Evolutionary conservation across 1,139 yeast genomes (phyloP), one percentile per base, ranked within the genome.

Genomic region (Saccharomyces uvarum): DNA sequence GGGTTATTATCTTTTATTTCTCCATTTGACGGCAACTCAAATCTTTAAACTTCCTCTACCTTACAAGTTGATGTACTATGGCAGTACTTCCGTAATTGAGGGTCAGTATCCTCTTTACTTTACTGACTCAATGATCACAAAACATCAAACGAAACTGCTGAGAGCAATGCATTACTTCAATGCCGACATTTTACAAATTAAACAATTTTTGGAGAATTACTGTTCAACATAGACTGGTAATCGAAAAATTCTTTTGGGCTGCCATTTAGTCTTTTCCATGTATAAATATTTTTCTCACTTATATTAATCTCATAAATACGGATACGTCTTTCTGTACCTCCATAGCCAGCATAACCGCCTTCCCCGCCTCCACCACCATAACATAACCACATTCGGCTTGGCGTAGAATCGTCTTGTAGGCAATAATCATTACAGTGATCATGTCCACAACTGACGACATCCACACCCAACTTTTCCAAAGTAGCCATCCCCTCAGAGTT

Each of bases 341-440:
- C 91, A 66, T 90, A 88, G 0, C 97, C 97, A 3, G 86, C 96
- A 66, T 90, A 90, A 0, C 97, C 99, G 47, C 97, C 98, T 72
- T 88, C 95, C 3, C 98, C 99, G 1, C 80, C 77, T 0, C 86
- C 96, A 46, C 99, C 99, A 2, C 96, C 98, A 65, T 88, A 89
- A 66, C 99, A 93, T 47, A 91, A 73, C 96, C 96, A 88, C 38
- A 88, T 73, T 50, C 77, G 74, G 31, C 73, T 69, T 3, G 65
- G 61, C 2, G 71, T 69, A 14, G 69, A 66, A 24, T 64, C 69
- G 27, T 67, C 69, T 53, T 75, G 72, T 48, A 87, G 72, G 70
- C 99, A 93, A 68, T 80, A 93, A 66, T 93, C 98, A 68, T 93
- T 93, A 61, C 89, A 87, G 67, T 93, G 98, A 66, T 93, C 98